phyloP scores from a whole-genome alignment of 2,329 filamentous ascomycete species.

The Cladosporium sp. region DNA sequence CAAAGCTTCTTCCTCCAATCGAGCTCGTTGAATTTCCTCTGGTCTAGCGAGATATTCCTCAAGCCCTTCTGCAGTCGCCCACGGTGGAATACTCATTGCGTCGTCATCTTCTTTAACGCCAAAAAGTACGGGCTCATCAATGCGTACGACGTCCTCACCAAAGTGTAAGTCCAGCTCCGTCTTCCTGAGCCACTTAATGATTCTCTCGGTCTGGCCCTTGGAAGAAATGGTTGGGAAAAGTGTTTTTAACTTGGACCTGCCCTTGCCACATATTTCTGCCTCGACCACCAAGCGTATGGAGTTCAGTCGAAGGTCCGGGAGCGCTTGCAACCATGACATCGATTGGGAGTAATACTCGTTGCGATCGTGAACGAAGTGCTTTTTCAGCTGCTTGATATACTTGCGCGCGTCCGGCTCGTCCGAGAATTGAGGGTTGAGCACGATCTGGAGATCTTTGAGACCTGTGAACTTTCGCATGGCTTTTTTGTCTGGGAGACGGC shows the following conservation, averaged over 20 bases:
- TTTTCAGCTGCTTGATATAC: not conserved
- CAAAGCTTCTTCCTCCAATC: not conserved
- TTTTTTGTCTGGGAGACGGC: not conserved
- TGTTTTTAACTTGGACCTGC: not conserved
- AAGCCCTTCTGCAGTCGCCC: not conserved
- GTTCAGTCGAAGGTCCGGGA: not conserved
- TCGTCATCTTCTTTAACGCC: not conserved
- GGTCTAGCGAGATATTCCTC: not conserved
- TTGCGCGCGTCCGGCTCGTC: not conserved
- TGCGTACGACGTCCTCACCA: not conserved
- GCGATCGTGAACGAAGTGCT: too few species aligned
- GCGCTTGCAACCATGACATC: not conserved
- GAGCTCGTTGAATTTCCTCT: not conserved
- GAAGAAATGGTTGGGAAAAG: not conserved
- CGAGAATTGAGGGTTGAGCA: not conserved
- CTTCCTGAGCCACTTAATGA: not conserved
- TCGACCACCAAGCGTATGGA: not conserved
- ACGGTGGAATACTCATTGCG: not conserved
- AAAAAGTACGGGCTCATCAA: not conserved
- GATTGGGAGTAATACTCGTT: not conserved
- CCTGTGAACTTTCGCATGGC: not conserved
- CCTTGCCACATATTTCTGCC: not conserved
- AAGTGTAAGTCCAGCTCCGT: not conserved
- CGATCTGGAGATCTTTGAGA: not conserved
- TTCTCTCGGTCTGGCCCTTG: not conserved